Evolutionary conservation across 192 early-diverging fungal species (phyloP).

Genomic region (Spizellomyces sp.): DNA sequence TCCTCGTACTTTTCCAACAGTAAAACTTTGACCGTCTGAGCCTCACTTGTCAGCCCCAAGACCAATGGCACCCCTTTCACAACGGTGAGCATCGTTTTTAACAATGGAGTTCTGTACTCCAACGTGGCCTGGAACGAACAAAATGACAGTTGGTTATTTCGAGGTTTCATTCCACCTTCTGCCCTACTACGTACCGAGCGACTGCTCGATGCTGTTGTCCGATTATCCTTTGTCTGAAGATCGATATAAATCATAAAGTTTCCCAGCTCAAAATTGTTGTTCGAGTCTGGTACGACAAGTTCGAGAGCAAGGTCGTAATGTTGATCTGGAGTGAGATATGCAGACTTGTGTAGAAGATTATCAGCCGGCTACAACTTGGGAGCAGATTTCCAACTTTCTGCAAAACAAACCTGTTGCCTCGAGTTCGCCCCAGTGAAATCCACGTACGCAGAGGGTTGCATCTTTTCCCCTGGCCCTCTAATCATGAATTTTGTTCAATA

Average conservation of each 20-base stretch:
- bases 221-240: conserved; percentile 43
- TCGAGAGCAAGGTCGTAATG: conserved; percentile 62
- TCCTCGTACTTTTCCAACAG: conserved; percentile 60
- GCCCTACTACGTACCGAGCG: conserved; percentile 46
- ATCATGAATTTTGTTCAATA: too few species aligned
- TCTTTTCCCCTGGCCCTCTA: too few species aligned
- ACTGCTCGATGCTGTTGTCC: conserved; percentile 31
- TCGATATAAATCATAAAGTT: conserved; percentile 72
- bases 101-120: conserved; percentile 43
- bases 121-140: conserved; percentile 26
- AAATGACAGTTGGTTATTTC: too few species aligned
- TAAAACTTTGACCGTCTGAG: conserved; percentile 45
- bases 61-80: conserved; percentile 50
- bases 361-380: too few species aligned
- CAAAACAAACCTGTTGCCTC: background rate
- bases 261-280: conserved; percentile 55
- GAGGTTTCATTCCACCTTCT: too few species aligned
- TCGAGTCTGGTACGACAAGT: conserved; percentile 62
- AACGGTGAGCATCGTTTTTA: conserved; percentile 35
- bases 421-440: conserved; percentile 8
- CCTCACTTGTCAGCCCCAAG: conserved; percentile 47
- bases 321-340: conserved; percentile 48
- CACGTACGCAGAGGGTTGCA: conserved; percentile 14
- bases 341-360: background rate
- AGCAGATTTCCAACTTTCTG: background rate